Conservation (phyloP, 1,139 yeast species). For the Suhomyces coccinellae region DNA sequence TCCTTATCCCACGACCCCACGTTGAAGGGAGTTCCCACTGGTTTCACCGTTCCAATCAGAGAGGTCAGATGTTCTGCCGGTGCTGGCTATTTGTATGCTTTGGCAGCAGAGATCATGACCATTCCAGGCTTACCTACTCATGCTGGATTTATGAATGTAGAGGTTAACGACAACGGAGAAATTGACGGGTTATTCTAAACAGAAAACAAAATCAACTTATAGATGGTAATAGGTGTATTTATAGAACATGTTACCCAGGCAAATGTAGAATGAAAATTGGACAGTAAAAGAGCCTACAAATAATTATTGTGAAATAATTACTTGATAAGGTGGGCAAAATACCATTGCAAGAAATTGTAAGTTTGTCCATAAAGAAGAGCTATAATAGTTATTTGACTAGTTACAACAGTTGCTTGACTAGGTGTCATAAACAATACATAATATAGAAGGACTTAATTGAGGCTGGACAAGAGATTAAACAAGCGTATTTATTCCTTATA, state of each 20-base stretch:
- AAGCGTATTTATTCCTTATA: too few relatives aligned
- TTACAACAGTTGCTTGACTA: too few relatives aligned
- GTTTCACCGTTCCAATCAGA: conserved; percentile 90
- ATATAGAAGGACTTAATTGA: too few relatives aligned
- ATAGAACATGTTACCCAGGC: not conserved
- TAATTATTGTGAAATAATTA: too few relatives aligned
- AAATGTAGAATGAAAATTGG: too few relatives aligned
- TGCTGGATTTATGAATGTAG: conserved; percentile 96
- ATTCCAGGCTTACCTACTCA: conserved; percentile 97
- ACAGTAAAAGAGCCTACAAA: too few relatives aligned
- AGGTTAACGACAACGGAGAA: conserved; percentile 89
- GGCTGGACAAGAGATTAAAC: too few relatives aligned
- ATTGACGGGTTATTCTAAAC: conserved; percentile 73
- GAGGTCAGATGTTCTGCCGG: conserved; percentile 94
- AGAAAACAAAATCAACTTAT: not conserved
- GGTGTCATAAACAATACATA: too few relatives aligned
- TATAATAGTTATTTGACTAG: too few relatives aligned
- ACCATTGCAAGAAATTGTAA: too few relatives aligned
- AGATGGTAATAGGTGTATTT: conserved; percentile 3
- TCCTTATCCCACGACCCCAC: conserved; percentile 92
- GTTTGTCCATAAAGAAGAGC: too few relatives aligned
- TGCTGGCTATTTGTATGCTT: conserved; percentile 94
- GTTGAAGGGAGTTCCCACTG: conserved; percentile 93
- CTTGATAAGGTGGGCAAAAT: too few relatives aligned
- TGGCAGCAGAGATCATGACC: conserved; percentile 96